These are phyloP conservation scores for Erodium moschatum DNA, from an alignment of 441 rosid genomes.

Conservation along the genomic window DNA sequence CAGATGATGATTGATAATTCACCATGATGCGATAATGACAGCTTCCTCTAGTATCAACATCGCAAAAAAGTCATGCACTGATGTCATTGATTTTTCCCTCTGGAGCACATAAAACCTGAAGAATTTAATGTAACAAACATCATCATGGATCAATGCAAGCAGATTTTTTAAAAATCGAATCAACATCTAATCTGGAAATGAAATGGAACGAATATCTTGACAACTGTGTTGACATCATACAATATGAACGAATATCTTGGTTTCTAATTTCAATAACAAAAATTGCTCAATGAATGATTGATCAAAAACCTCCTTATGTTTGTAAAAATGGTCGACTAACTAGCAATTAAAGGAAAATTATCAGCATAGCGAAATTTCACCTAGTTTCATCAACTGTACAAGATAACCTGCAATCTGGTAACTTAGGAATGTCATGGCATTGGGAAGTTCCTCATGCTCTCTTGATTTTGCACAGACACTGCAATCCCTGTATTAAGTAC, in stretches of 20 bases:
- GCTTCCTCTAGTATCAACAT: not conserved
- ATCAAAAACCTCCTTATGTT: not conserved
- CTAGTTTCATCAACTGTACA: not conserved
- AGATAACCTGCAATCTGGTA: not conserved
- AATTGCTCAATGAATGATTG: not conserved
- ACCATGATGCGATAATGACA: not conserved
- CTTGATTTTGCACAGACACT: conserved; percentile 4
- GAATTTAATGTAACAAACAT: not conserved
- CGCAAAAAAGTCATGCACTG: not conserved
- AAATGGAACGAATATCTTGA: not conserved
- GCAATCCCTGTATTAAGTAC: not conserved
- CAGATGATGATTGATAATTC: not conserved
- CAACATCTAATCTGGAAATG: not conserved
- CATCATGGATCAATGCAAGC: not conserved
- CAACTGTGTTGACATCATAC: not conserved
- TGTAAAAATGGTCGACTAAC: not conserved
- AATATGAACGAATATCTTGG: not conserved
- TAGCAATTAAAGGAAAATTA: not conserved
- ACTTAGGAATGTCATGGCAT: not conserved
- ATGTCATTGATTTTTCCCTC: not conserved
- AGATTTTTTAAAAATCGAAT: not conserved
- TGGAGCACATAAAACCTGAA: conserved; percentile 4
- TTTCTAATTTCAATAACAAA: conserved; percentile 1
- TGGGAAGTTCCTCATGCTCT: not conserved
- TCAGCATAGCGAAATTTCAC: not conserved